Evolutionary conservation across 2,329 filamentous ascomycete genomes (phyloP), one percentile per base, ranked within the genome.

Genomic region (Elsinoe necatrix): DNA sequence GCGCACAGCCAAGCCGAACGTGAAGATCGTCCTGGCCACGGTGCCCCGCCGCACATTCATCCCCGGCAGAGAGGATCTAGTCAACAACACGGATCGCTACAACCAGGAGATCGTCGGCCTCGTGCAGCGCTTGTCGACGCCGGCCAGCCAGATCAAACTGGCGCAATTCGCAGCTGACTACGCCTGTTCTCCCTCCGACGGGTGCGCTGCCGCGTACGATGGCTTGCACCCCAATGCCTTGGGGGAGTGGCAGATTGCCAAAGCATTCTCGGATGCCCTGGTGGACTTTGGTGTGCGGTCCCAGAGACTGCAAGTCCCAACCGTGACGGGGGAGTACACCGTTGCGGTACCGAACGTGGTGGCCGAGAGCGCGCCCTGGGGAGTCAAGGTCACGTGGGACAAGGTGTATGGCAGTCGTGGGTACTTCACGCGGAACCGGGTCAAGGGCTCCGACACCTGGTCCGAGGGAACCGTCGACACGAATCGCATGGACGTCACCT

Each of bases 191-290:
- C 45, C 25, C 6, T 51, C 60, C 55, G 57, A 62, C 43, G 57
- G 35, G 23, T 66, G 65, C 14, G 11, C 64, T 60, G 9, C 65
- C 0, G 67, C 68, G 4, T 70, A 72, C 57, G 73, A 75, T 61
- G 73, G 73, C 8, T 61, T 76, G 7, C 73, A 77, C 55, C 73
- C 73, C 0, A 72, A 71, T 48, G 66, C 66, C 4, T 61, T 69
- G 1, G 73, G 72, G 14, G 73, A 76, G 50, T 73, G 65, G 59
- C 66, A 75, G 56, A 72, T 76, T 52, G 72, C 73, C 2, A 61
- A 66, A 42, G 72, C 72, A 8, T 76, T 75, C 61, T 65, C 68
- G 1, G 54, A 60, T 8, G 64, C 66, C 6, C 65, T 74, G 8
- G 39, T 65, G 23, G 48, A 63, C 0, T 31, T 43, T 20, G 34